Conservation (phyloP, 1,284 basidiomycete genomes). For the Ustilago tritici region DNA sequence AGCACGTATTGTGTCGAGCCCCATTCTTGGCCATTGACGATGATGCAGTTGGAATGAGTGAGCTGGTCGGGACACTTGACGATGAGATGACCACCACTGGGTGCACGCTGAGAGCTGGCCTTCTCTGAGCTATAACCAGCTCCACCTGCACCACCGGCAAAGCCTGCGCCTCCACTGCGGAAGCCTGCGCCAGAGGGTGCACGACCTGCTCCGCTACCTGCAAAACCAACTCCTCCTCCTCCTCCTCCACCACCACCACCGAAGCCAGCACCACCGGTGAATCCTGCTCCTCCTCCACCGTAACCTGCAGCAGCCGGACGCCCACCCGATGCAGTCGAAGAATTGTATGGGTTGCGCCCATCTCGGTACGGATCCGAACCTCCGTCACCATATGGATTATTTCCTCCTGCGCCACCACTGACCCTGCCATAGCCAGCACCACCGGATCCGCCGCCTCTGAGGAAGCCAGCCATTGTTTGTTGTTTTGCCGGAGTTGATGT, state of each 20-base stretch:
- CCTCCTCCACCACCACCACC: slow-evolving; percentile 10
- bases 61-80: slow-evolving; percentile 61
- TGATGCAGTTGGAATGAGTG: slow-evolving; percentile 62
- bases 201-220: slow-evolving; percentile 21
- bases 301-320: slow-evolving; percentile 30
- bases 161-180: slow-evolving; percentile 32
- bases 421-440: slow-evolving; percentile 46
- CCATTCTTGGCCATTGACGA: slow-evolving; percentile 66
- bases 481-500: background rate
- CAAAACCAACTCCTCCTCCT: slow-evolving; percentile 21
- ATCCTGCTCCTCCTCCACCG: slow-evolving; percentile 37
- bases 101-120: slow-evolving; percentile 8
- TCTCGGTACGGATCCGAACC: slow-evolving; percentile 25
- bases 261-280: slow-evolving; percentile 25
- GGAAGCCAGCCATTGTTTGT: slow-evolving; percentile 54
- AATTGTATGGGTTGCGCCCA: slow-evolving; percentile 36
- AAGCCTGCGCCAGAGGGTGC: slow-evolving; percentile 21
- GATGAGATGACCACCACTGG: slow-evolving; percentile 38
- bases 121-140: slow-evolving; percentile 42
- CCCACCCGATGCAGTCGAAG: slow-evolving; percentile 22
- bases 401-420: slow-evolving; percentile 27
- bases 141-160: slow-evolving; percentile 32
- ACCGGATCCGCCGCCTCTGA: slow-evolving; percentile 47
- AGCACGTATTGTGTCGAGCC: slow-evolving; percentile 63
- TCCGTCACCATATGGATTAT: slow-evolving; percentile 35